Conservation (phyloP, 805 yeast species). For the Suhomyces prunicola region DNA sequence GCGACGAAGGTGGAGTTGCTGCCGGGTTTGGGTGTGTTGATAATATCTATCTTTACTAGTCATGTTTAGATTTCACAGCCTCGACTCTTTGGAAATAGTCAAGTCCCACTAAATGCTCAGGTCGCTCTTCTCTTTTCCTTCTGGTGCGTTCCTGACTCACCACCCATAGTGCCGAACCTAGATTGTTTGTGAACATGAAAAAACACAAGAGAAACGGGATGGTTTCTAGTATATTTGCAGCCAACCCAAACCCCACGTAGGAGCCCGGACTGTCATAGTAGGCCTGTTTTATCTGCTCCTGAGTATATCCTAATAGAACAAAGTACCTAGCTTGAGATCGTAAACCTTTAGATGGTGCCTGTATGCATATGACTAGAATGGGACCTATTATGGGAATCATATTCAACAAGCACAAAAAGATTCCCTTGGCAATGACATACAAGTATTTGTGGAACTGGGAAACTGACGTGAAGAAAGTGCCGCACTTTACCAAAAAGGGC, state of each 20-base stretch:
- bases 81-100: background rate
- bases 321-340: conserved; percentile 55
- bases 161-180: conserved; percentile 69
- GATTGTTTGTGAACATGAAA: conserved; percentile 55
- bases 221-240: conserved; percentile 49
- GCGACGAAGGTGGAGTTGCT: conserved; percentile 98
- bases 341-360: conserved; percentile 54
- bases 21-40: conserved; percentile 99
- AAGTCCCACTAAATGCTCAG: background rate
- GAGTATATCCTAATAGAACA: conserved; percentile 49
- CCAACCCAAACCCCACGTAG: conserved; percentile 52
- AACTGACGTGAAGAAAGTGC: conserved; percentile 25
- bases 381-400: conserved; percentile 62
- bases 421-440: conserved; percentile 35
- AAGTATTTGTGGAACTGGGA: conserved; percentile 42
- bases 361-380: conserved; percentile 43
- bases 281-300: conserved; percentile 36
- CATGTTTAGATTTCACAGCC: background rate
- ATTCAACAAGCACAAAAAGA: conserved; percentile 37
- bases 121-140: conserved; percentile 3
- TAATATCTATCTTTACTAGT: conserved; percentile 57
- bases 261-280: conserved; percentile 38
- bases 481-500: conserved; percentile 29
- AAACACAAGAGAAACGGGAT: conserved; percentile 53
- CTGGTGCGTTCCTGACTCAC: conserved; percentile 25